A percentile compares a stretch with the other conserved stretches of the same genome.
These are phyloP conservation scores for Phytophthora vignae DNA, from an alignment of 352 stramenopile genomes.

Conservation along the genomic window DNA sequence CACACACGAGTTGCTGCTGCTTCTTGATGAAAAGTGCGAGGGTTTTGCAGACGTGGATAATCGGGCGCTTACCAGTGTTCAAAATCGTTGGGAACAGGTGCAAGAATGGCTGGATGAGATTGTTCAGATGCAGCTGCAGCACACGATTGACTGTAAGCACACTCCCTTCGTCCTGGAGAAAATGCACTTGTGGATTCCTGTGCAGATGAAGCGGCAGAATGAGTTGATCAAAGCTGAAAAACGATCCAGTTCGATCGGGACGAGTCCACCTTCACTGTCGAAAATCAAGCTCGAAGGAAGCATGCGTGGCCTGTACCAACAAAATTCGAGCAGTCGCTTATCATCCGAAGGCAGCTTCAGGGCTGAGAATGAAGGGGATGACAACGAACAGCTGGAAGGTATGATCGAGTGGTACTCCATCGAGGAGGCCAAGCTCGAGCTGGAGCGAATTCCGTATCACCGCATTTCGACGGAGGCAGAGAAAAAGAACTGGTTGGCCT, in stretches of 20 bases:
- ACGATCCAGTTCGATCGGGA: constrained; percentile 10
- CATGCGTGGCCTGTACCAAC: constrained; percentile 5
- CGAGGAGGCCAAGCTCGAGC: constrained; percentile 72
- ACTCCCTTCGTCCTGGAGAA: constrained; percentile 79
- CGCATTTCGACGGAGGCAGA: constrained; percentile 70
- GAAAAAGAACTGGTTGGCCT: constrained; percentile 55
- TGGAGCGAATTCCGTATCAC: constrained; percentile 70
- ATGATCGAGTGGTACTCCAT: constrained; percentile 78
- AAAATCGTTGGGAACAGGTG: constrained; percentile 66
- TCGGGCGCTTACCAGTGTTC: constrained; percentile 54
- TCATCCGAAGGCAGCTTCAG: constrained; percentile 10
- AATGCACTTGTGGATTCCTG: constrained; percentile 56
- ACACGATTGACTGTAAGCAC: constrained; percentile 71
- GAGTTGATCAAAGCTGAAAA: constrained; percentile 20
- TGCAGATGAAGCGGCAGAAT: not conserved
- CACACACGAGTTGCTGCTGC: constrained; percentile 70
- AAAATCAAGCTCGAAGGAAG: constrained; percentile 12
- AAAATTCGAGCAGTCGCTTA: constrained; percentile 13
- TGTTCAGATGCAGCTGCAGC: constrained; percentile 63
- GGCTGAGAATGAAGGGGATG: constrained; percentile 26
- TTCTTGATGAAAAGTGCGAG: constrained; percentile 80
- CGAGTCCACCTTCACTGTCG: constrained; percentile 6
- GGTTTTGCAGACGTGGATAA: constrained; percentile 68
- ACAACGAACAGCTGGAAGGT: constrained; percentile 63
- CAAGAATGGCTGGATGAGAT: constrained; percentile 74